Evolutionary conservation across 1,284 basidiomycete genomes (phyloP).

Genomic region (Testicularia cyperi): DNA sequence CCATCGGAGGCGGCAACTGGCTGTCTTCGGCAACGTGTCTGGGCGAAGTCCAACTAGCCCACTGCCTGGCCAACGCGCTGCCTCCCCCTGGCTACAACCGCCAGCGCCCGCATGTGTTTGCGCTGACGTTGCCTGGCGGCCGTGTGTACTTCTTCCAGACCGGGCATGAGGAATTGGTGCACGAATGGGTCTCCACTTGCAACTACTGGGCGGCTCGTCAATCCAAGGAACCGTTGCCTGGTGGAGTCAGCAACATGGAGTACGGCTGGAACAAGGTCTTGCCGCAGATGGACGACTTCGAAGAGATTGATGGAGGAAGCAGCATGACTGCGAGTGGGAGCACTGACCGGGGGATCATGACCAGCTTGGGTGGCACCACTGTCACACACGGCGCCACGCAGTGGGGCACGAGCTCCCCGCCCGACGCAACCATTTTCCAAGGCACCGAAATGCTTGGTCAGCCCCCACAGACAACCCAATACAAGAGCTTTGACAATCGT

Average conservation of each 20-base stretch:
- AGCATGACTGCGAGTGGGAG: slow-evolving; percentile 3
- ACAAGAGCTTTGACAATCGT: slow-evolving; percentile 5
- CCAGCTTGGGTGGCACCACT: background rate
- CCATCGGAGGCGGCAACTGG: slow-evolving; percentile 95
- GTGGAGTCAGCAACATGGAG: slow-evolving; percentile 97
- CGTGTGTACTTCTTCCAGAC: slow-evolving; percentile 95
- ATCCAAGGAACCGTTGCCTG: slow-evolving; percentile 87
- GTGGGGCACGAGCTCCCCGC: background rate
- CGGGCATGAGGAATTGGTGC: slow-evolving; percentile 92
- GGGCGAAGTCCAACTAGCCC: slow-evolving; percentile 78
- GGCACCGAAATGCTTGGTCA: background rate
- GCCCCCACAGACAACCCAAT: background rate
- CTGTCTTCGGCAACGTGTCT: slow-evolving; percentile 80
- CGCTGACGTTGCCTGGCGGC: slow-evolving; percentile 82
- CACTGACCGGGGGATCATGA: background rate
- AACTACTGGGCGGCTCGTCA: slow-evolving; percentile 97
- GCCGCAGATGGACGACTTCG: slow-evolving; percentile 56
- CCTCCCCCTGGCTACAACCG: slow-evolving; percentile 89
- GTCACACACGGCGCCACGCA: background rate
- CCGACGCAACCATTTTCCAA: slow-evolving; percentile 13
- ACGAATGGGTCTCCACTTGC: slow-evolving; percentile 97
- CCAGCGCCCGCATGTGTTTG: slow-evolving; percentile 88
- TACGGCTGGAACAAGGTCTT: slow-evolving; percentile 88
- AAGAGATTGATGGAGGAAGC: slow-evolving; percentile 62
- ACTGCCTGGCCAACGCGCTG: slow-evolving; percentile 81